phyloP scores from a whole-genome alignment of 2,329 filamentous ascomycete species.

The Neoascochyta sp. region DNA sequence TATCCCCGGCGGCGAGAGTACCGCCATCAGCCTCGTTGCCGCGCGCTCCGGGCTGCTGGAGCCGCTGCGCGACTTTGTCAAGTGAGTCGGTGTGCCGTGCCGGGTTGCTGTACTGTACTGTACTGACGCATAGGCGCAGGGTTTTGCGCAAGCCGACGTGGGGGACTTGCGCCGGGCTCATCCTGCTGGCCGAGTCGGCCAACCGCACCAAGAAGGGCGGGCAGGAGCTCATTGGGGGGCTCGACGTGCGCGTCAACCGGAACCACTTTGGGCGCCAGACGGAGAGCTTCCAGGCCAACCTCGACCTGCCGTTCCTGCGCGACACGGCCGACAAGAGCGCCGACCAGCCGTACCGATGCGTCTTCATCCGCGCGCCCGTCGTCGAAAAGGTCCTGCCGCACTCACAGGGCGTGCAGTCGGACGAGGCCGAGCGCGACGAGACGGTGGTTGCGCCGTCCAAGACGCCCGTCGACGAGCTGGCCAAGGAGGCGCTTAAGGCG shows the following conservation, averaged over 20 bases:
- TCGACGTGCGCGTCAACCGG: constrained; percentile 84
- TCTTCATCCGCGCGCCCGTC: constrained; percentile 93
- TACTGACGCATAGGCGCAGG: constrained; percentile 43
- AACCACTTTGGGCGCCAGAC: constrained; percentile 95
- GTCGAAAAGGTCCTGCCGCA: constrained; percentile 74
- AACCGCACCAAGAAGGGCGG: constrained; percentile 87
- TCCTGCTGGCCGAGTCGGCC: constrained; percentile 81
- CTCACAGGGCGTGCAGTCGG: constrained; percentile 49
- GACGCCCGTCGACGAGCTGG: constrained; percentile 44
- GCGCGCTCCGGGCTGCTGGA: constrained; percentile 76
- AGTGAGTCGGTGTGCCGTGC: no score
- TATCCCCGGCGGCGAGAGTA: constrained; percentile 92
- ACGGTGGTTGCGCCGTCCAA: constrained; percentile 58
- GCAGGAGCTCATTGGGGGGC: constrained; percentile 87
- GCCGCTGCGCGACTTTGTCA: constrained; percentile 83
- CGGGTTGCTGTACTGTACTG: constrained; percentile 3
- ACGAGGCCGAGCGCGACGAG: constrained; percentile 47
- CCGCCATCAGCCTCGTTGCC: constrained; percentile 85
- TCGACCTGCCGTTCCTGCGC: constrained; percentile 68
- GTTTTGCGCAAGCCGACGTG: constrained; percentile 76
- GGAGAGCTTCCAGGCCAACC: constrained; percentile 78
- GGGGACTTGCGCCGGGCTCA: constrained; percentile 95
- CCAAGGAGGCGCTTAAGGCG: constrained; percentile 44
- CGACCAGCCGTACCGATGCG: constrained; percentile 64
- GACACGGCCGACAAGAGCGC: constrained; percentile 23